Base-by-base conservation (phyloP, 1,284 basidiomycete species). In the Apiotrichum laibachii region DNA sequence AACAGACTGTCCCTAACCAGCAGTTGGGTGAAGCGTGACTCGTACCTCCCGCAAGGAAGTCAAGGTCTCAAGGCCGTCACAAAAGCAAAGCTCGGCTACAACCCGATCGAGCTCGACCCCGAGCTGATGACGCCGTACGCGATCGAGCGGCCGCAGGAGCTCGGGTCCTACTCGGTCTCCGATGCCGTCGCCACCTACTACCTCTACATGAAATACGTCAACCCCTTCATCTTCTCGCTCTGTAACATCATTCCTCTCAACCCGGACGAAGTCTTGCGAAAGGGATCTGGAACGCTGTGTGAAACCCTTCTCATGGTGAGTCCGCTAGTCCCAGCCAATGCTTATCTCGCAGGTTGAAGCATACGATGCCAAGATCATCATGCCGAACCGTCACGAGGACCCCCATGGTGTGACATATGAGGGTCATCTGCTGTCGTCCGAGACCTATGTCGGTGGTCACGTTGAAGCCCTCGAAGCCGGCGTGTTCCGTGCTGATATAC, bases 71-170 rank as follows among this genome's bases (percentile, higher is more conserved):
- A 99, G 59, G 96, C 96, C 0, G 96, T 99, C 35, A 99, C 96
- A 0, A 95, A 90, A 0, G 87, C 91, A 33, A 99, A 99, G 79
- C 81, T 99, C 8, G 96, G 95, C 5, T 99, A 99, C 77, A 87
- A 96, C 73, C 96, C 96, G 10, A 92, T 96, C 62, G 96, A 99
- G 72, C 83, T 99, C 51, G 96, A 99, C 78, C 96, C 96, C 0
- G 96, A 99, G 72, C 83, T 99, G 45, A 99, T 99, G 96, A 99
- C 96, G 22, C 96, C 96, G 88, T 99, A 99, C 77, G 96, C 96
- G 0, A 83, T 92, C 72, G 96, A 99, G 72, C 92, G 96, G 70
- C 96, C 96, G 0, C 94, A 99, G 74, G 81, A 87, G 2, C 85
- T 99, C 13, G 95, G 96, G 0, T 90, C 95, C 72, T 99, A 99